Percentiles rank a stretch among this genome's conserved stretches.
Evolutionary conservation across 768 basidiomycete species (phyloP).

Genomic region (Boletus rubescentipes): DNA sequence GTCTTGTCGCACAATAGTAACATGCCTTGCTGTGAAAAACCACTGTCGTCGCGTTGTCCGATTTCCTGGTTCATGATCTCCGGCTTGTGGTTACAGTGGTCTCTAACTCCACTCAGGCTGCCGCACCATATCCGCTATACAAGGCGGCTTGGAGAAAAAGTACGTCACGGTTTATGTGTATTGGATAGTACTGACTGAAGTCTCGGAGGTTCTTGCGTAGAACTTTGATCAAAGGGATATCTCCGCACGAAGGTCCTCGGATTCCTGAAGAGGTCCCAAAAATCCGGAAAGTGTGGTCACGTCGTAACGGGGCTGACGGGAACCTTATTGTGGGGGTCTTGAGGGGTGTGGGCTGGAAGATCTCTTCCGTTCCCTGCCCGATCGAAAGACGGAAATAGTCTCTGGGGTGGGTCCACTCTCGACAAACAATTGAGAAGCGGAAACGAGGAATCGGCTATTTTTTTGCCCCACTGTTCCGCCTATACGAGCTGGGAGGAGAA

Average conservation of each 20-base stretch:
- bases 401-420: conserved; percentile 1
- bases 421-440: conserved; percentile 12
- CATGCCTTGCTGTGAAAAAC: conserved; percentile 58
- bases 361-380: conserved; percentile 38
- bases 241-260: conserved; percentile 30
- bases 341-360: conserved; percentile 41
- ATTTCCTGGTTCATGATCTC: conserved; percentile 63
- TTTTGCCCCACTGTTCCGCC: background rate
- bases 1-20: conserved; percentile 59
- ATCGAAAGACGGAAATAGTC: conserved; percentile 62
- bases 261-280: background rate
- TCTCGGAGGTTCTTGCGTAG: conserved; percentile 54
- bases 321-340: conserved; percentile 19
- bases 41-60: conserved; percentile 54
- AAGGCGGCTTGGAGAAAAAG: conserved; percentile 54
- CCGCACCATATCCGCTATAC: conserved; percentile 42
- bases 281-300: conserved; percentile 56
- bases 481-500: background rate
- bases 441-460: background rate
- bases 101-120: conserved; percentile 50
- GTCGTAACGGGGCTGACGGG: conserved; percentile 50
- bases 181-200: conserved; percentile 52
- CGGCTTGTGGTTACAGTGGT: conserved; percentile 46
- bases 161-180: background rate
- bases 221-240: conserved; percentile 36